phyloP scores from a whole-genome alignment of 345 rosid species.

The Citrus sp. region DNA sequence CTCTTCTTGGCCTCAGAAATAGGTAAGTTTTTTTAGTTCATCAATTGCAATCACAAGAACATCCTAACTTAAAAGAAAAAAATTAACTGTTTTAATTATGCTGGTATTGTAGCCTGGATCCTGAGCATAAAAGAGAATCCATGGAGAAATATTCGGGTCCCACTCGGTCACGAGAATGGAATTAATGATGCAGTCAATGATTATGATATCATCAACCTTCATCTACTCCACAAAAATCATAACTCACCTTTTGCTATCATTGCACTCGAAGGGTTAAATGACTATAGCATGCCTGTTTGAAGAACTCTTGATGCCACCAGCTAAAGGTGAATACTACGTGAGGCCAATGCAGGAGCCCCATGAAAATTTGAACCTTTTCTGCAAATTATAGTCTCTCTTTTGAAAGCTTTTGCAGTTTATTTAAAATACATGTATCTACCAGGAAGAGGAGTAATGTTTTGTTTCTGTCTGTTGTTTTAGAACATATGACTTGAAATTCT shows the following conservation, averaged over 20 bases:
- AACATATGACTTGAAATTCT: not conserved
- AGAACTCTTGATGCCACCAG: not conserved
- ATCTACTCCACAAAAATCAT: not conserved
- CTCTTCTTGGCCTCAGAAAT: slow-evolving; percentile 87
- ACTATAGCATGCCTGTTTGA: not conserved
- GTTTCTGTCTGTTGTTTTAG: not conserved
- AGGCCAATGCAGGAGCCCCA: not conserved
- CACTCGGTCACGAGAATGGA: slow-evolving; percentile 32
- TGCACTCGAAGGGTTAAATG: not conserved
- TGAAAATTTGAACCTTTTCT: not conserved
- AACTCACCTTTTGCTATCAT: not conserved
- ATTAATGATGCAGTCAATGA: slow-evolving; percentile 14
- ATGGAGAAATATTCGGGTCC: slow-evolving; percentile 92
- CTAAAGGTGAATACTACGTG: not conserved
- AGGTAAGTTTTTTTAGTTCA: slow-evolving; percentile 39
- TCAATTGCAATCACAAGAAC: not conserved
- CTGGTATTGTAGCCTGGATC: slow-evolving; percentile 89
- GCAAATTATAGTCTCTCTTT: not conserved
- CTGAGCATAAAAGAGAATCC: slow-evolving; percentile 86
- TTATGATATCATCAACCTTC: not conserved
- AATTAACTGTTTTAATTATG: slow-evolving; percentile 15
- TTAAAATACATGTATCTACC: not conserved
- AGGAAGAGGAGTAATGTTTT: not conserved
- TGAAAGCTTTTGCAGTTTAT: not conserved
- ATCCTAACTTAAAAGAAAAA: not conserved